phyloP scores from a whole-genome alignment of 257 asterid species.

The Thymus quinquecostatus region DNA sequence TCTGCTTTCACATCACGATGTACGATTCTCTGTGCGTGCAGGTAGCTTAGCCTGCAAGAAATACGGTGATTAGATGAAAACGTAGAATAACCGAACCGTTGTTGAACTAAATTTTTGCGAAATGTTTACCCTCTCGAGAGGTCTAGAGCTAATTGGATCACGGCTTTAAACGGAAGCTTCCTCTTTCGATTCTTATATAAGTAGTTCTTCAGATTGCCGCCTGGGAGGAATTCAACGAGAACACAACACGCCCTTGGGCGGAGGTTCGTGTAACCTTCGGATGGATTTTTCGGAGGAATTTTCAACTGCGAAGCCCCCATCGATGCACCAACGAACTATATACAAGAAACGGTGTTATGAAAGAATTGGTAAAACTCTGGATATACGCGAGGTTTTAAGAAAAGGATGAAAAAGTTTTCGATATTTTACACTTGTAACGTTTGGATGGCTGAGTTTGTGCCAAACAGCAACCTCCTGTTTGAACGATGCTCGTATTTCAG shows the following conservation, averaged over 20 bases:
- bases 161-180: slow-evolving; percentile 70
- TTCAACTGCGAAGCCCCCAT: slow-evolving; percentile 82
- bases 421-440: slow-evolving; percentile 58
- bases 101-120: not conserved
- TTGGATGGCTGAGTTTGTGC: slow-evolving; percentile 88
- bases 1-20: slow-evolving; percentile 98
- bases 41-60: slow-evolving; percentile 66
- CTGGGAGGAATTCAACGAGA: slow-evolving; percentile 67
- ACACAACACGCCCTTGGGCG: slow-evolving; percentile 83
- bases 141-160: slow-evolving; percentile 74
- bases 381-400: not conserved
- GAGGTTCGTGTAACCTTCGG: slow-evolving; percentile 49
- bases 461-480: slow-evolving; percentile 85
- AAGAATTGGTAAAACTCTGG: not conserved
- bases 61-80: not conserved
- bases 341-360: not conserved
- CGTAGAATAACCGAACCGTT: not conserved
- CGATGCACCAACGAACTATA: slow-evolving; percentile 82
- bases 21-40: slow-evolving; percentile 73
- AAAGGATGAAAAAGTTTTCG: not conserved
- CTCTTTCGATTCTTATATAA: slow-evolving; percentile 69
- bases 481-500: slow-evolving; percentile 72
- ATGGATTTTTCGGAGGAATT: slow-evolving; percentile 64
- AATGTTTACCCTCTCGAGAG: slow-evolving; percentile 68
- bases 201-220: slow-evolving; percentile 72